Evolutionary conservation across 2,329 filamentous ascomycete species (phyloP).

Genomic region (Microcyclosporella mali): DNA sequence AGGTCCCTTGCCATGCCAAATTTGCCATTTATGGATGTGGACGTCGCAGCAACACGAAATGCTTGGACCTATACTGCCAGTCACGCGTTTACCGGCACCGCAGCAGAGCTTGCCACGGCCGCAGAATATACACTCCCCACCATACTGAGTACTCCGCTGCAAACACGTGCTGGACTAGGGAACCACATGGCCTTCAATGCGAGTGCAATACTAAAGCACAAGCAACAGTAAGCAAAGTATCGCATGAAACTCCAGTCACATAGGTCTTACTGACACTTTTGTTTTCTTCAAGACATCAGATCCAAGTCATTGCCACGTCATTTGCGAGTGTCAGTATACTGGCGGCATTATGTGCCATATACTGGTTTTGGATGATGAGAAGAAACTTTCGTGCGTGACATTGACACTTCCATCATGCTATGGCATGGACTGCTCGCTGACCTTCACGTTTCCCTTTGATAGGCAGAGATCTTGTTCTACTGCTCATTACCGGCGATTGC

Average conservation of each 20-base stretch:
- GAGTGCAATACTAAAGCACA: conserved; percentile 10
- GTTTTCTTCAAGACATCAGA: conserved; percentile 2
- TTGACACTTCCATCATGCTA: too few relatives aligned
- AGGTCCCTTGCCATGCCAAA: too few relatives aligned
- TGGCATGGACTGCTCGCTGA: too few relatives aligned
- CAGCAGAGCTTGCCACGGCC: too few relatives aligned
- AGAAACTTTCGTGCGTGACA: conserved; percentile 55
- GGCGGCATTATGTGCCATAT: conserved; percentile 53
- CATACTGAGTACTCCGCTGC: background rate
- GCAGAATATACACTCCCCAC: too few relatives aligned
- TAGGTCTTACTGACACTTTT: too few relatives aligned
- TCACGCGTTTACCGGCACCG: too few relatives aligned
- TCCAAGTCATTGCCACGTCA: conserved; percentile 32
- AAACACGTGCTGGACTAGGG: conserved; percentile 5
- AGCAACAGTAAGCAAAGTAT: conserved; percentile 6
- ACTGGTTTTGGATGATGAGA: conserved; percentile 69
- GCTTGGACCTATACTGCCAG: too few relatives aligned
- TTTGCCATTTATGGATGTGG: too few relatives aligned
- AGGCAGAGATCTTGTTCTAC: conserved; percentile 63
- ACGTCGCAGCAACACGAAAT: background rate
- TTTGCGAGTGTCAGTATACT: conserved; percentile 49
- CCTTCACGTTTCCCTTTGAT: too few relatives aligned
- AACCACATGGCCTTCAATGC: conserved; percentile 17
- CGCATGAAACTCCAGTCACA: too few relatives aligned
- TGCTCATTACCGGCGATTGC: conserved; percentile 66